Conservation (phyloP, 352 stramenopile species). For the Nothophytophthora sp. region DNA sequence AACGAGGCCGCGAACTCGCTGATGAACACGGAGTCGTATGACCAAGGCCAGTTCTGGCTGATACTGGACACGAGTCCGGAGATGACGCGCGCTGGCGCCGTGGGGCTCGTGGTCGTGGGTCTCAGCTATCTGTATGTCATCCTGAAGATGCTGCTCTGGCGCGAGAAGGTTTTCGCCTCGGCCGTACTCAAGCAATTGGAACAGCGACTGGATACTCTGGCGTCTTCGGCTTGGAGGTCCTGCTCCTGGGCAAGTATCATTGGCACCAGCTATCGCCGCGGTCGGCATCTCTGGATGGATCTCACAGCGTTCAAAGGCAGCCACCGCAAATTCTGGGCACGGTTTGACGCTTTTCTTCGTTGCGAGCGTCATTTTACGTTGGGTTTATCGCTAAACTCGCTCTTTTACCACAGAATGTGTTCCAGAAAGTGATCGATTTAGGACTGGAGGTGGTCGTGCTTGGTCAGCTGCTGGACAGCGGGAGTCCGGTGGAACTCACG, state of each 20-base stretch:
- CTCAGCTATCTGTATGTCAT: constrained; percentile 12
- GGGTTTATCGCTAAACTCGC: neutral
- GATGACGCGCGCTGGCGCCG: neutral
- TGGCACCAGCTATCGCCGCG: neutral
- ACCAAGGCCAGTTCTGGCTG: constrained; percentile 27
- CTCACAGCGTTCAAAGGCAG: constrained; percentile 20
- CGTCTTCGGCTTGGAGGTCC: neutral
- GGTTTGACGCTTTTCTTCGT: neutral
- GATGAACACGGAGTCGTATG: constrained; percentile 23
- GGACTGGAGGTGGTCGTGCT: constrained; percentile 17
- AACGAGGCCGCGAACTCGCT: constrained; percentile 24
- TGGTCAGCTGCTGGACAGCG: constrained; percentile 9
- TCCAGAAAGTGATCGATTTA: constrained; percentile 15
- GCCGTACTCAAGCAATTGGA: constrained; percentile 1
- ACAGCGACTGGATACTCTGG: constrained; percentile 4
- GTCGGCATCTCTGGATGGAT: constrained; percentile 5
- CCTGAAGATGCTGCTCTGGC: constrained; percentile 17
- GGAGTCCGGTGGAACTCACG: constrained; percentile 4
- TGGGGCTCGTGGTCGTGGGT: constrained; percentile 1
- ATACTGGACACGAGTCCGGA: constrained; percentile 9
- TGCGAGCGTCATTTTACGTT: neutral
- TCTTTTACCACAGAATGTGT: constrained; percentile 8
- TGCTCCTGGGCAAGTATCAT: constrained; percentile 4
- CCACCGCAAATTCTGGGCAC: constrained; percentile 23
- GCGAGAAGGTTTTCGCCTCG: constrained; percentile 5